phyloP scores from a whole-genome alignment of 805 yeast species.

The Ogataea philodendri region DNA sequence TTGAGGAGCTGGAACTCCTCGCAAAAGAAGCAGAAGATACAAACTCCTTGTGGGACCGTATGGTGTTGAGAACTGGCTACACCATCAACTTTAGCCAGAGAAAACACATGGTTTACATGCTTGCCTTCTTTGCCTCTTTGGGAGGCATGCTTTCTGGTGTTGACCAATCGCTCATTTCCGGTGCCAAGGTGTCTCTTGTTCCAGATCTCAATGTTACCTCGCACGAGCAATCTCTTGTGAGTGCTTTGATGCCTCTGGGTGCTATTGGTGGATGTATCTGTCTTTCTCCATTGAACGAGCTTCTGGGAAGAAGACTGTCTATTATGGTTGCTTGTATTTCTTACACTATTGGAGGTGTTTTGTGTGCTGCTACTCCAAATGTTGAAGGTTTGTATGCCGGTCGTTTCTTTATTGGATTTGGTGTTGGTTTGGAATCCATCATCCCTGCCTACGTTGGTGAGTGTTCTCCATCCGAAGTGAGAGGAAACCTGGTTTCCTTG shows the following conservation, averaged over 20 bases:
- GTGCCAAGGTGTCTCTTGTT: constrained; percentile 55
- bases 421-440: constrained; percentile 67
- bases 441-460: constrained; percentile 64
- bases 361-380: constrained; percentile 51
- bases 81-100: constrained; percentile 44
- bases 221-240: constrained; percentile 50
- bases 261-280: constrained; percentile 62
- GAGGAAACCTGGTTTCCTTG: constrained; percentile 61
- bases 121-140: constrained; percentile 58
- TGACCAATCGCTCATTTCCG: constrained; percentile 66
- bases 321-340: constrained; percentile 55
- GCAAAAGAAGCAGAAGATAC: constrained; percentile 33
- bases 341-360: constrained; percentile 59
- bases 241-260: constrained; percentile 66
- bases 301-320: constrained; percentile 53
- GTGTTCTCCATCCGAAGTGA: constrained; percentile 53
- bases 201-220: constrained; percentile 39
- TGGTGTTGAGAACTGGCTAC: constrained; percentile 35
- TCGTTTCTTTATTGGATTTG: constrained; percentile 59
- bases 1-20: constrained; percentile 34
- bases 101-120: constrained; percentile 43
- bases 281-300: constrained; percentile 57
- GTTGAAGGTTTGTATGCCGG: constrained; percentile 55
- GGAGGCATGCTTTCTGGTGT: constrained; percentile 67
- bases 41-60: constrained; percentile 38